These are phyloP conservation scores for Guadua angustifolia DNA, from an alignment of 176 grass and related monocot species.

Conservation along the genomic window DNA sequence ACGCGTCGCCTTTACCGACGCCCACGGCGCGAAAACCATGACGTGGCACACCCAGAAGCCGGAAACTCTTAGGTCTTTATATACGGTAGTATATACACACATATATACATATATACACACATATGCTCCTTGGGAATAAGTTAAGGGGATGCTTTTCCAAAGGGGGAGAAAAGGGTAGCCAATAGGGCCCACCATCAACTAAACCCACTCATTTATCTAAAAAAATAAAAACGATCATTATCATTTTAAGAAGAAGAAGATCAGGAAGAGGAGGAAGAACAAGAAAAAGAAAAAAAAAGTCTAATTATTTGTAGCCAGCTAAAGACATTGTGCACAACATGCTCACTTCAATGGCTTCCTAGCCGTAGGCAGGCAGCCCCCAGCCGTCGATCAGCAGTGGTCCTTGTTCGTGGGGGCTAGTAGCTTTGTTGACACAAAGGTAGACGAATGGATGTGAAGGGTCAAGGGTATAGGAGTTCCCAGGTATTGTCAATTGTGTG, in stretches of 20 bases:
- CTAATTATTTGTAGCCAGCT: not conserved
- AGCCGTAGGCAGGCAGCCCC: not conserved
- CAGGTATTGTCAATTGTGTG: no score
- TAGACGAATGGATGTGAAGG: not conserved
- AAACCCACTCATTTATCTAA: conserved; percentile 20
- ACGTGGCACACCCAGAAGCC: no score
- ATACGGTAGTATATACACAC: no score
- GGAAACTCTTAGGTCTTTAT: no score
- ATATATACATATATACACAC: not conserved
- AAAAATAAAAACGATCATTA: not conserved
- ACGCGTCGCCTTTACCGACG: no score
- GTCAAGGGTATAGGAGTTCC: not conserved
- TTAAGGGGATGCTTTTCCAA: not conserved
- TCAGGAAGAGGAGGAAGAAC: not conserved
- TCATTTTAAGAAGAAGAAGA: not conserved
- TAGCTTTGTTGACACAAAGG: no score
- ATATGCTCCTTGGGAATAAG: no score
- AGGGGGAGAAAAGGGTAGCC: not conserved
- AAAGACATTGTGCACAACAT: not conserved
- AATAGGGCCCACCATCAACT: conserved; percentile 1
- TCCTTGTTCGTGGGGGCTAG: not conserved
- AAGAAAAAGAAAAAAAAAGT: no score
- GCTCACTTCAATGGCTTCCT: not conserved
- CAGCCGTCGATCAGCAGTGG: not conserved
- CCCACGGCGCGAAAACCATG: no score